phyloP scores from a whole-genome alignment of 257 asterid genomes.

The Thymus quinquecostatus region DNA sequence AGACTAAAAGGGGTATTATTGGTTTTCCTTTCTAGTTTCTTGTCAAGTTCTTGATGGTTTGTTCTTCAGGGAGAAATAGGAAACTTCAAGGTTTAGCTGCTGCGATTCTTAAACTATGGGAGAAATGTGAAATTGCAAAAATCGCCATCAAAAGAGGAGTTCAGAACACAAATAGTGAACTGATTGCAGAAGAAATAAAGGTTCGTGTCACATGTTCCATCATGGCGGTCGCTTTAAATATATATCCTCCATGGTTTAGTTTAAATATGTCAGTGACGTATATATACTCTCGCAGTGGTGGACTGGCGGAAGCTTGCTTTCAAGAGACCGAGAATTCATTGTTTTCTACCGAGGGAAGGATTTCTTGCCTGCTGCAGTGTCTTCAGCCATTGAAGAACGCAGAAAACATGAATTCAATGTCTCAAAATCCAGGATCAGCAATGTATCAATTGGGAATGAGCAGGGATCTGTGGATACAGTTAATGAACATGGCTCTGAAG shows the following conservation, averaged over 20 bases:
- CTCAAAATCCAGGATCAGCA: conserved; percentile 33
- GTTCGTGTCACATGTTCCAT: conserved; percentile 46
- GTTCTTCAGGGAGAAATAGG: conserved; percentile 79
- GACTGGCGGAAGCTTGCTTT: conserved; percentile 93
- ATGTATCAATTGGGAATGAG: conserved; percentile 30
- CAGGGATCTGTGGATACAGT: conserved; percentile 33
- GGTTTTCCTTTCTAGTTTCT: conserved; percentile 14
- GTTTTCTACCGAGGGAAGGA: conserved; percentile 95
- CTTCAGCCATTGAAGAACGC: conserved; percentile 85
- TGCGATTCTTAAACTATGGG: conserved; percentile 93
- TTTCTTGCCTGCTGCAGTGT: conserved; percentile 88
- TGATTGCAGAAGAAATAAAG: conserved; percentile 99
- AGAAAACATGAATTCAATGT: conserved; percentile 53
- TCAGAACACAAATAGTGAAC: conserved; percentile 82
- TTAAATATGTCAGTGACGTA: conserved; percentile 29
- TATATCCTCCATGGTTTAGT: neutral
- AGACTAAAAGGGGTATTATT: neutral
- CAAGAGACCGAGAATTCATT: conserved; percentile 92
- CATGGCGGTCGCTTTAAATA: conserved; percentile 7
- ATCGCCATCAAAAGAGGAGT: conserved; percentile 92
- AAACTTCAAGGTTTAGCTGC: conserved; percentile 95
- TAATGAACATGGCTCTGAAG: conserved; percentile 38
- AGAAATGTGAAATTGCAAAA: conserved; percentile 97
- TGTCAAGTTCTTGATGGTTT: conserved; percentile 26
- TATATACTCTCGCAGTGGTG: conserved; percentile 66